Evolutionary conservation across 768 basidiomycete species (phyloP).

Genomic region (Suillus brevipes): DNA sequence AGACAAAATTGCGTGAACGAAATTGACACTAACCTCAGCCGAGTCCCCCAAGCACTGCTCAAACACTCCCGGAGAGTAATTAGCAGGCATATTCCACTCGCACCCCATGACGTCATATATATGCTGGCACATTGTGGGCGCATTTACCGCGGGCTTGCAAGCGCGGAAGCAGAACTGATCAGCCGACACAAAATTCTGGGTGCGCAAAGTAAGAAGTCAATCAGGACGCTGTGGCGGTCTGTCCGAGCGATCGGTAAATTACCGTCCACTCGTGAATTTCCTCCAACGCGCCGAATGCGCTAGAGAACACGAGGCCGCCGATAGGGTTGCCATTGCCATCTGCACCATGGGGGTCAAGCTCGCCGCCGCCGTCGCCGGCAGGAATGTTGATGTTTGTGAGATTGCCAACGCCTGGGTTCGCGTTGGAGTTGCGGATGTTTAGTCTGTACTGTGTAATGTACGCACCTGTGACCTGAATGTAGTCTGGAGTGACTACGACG

Average conservation of each 20-base stretch:
- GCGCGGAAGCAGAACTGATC: constrained; percentile 72
- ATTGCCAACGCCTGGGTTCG: constrained; percentile 56
- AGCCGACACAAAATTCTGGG: constrained; percentile 61
- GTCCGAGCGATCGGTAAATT: constrained; percentile 22
- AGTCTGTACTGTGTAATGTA: constrained; percentile 12
- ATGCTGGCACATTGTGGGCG: constrained; percentile 59
- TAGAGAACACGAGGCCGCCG: constrained; percentile 73
- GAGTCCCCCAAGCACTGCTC: constrained; percentile 55
- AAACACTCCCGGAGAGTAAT: constrained; percentile 45
- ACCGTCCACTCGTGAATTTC: constrained; percentile 77
- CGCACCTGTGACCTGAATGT: constrained; percentile 66
- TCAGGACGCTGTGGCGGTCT: constrained; percentile 7
- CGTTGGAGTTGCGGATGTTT: constrained; percentile 21
- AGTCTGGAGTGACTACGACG: constrained; percentile 73
- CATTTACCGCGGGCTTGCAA: constrained; percentile 52
- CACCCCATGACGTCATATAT: constrained; percentile 60
- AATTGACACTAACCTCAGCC: constrained; percentile 38
- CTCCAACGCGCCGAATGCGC: constrained; percentile 56
- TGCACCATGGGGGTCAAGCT: constrained; percentile 72
- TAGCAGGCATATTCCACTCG: constrained; percentile 60
- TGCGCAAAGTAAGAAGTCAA: constrained; percentile 6
- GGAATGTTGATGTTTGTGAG: constrained; percentile 67
- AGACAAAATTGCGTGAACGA: constrained; percentile 1
- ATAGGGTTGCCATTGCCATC: constrained; percentile 59
- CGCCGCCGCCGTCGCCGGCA: constrained; percentile 56